phyloP scores from a whole-genome alignment of 1,284 basidiomycete genomes.

The Tilletia horrida region DNA sequence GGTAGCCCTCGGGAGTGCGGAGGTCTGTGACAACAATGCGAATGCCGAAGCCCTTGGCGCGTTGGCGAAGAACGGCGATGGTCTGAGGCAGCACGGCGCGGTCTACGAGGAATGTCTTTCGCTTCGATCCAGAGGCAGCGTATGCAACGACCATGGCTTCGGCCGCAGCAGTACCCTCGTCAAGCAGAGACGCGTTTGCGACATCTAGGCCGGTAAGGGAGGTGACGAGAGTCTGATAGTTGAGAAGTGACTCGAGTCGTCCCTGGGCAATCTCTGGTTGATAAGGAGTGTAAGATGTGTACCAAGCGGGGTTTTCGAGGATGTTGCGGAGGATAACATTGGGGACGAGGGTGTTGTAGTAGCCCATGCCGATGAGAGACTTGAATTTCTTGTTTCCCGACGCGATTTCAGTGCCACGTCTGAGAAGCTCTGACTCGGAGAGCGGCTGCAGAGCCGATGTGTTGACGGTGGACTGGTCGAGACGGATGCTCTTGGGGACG shows the following conservation, averaged over 20 bases:
- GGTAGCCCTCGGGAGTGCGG: slow-evolving; percentile 39
- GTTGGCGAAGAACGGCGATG: slow-evolving; percentile 49
- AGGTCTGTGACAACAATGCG: slow-evolving; percentile 43
- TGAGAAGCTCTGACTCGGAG: slow-evolving; percentile 80
- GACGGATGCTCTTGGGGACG: slow-evolving; percentile 49
- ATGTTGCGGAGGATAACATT: slow-evolving; percentile 58
- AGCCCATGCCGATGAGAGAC: slow-evolving; percentile 97
- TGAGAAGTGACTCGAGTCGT: slow-evolving; percentile 91
- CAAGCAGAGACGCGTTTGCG: slow-evolving; percentile 52
- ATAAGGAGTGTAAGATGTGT: slow-evolving; percentile 89
- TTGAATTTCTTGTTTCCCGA: slow-evolving; percentile 75
- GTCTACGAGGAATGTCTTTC: slow-evolving; percentile 51
- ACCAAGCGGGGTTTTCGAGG: slow-evolving; percentile 96
- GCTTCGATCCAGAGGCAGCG: slow-evolving; percentile 41
- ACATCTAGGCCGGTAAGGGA: slow-evolving; percentile 92
- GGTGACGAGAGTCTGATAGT: slow-evolving; percentile 94
- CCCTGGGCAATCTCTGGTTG: slow-evolving; percentile 87
- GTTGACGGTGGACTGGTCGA: slow-evolving; percentile 65
- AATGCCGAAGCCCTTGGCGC: slow-evolving; percentile 53
- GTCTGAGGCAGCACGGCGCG: slow-evolving; percentile 51
- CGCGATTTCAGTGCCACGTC: slow-evolving; percentile 73
- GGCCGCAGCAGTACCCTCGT: slow-evolving; percentile 53
- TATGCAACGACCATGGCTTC: slow-evolving; percentile 53
- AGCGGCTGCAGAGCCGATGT: slow-evolving; percentile 62
- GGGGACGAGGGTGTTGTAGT: slow-evolving; percentile 62